These are phyloP conservation scores for Hypoxylon sp. DNA, from an alignment of 2,329 filamentous ascomycete species.

Conservation along the genomic window DNA sequence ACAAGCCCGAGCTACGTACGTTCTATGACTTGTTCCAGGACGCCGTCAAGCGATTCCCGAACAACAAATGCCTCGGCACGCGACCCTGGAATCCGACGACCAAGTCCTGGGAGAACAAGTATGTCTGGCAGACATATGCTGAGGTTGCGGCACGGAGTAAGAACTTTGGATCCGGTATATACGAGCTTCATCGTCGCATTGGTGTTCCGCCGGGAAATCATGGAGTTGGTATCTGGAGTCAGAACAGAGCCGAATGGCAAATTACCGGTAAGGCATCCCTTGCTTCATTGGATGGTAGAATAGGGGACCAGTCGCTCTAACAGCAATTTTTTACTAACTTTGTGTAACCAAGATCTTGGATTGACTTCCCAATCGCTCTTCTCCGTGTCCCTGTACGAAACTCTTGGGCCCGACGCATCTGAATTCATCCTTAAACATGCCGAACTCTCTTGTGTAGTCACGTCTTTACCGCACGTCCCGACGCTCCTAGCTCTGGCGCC, in stretches of 20 bases:
- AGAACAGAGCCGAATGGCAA: conserved; percentile 91
- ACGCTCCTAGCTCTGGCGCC: conserved; percentile 82
- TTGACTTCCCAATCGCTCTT: conserved; percentile 88
- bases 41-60: conserved; percentile 71
- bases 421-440: conserved; percentile 98
- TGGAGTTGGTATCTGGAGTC: conserved; percentile 85
- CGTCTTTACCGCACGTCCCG: conserved; percentile 84
- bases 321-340: conserved; percentile 27
- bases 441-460: conserved; percentile 78
- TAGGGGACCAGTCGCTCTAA: neutral
- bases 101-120: conserved; percentile 79
- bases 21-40: conserved; percentile 85
- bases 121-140: conserved; percentile 84
- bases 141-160: conserved; percentile 82
- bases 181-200: conserved; percentile 80
- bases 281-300: neutral
- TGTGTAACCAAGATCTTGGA: conserved; percentile 73
- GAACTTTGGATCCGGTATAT: conserved; percentile 86
- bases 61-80: conserved; percentile 80
- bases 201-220: conserved; percentile 76
- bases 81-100: conserved; percentile 81
- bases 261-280: conserved; percentile 69
- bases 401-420: conserved; percentile 87
- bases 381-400: conserved; percentile 96
- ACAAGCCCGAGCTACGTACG: conserved; percentile 78